These are phyloP conservation scores for Lepiota brunneoincarnata DNA, from an alignment of 768 basidiomycete genomes.

Conservation along the genomic window DNA sequence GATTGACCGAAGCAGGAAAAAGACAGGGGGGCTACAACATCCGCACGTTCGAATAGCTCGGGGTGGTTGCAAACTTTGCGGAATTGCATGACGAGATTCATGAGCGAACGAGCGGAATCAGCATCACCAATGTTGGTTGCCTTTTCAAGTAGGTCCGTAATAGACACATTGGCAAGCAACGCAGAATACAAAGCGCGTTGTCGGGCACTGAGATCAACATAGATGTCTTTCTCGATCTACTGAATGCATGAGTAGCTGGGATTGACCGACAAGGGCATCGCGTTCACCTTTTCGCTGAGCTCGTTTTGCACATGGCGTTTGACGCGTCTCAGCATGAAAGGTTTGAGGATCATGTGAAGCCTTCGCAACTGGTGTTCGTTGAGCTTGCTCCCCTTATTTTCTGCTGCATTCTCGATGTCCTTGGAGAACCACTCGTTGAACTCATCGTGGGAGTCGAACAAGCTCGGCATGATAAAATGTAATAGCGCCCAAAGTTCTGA, in stretches of 20 bases:
- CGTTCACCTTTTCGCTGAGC: constrained; percentile 89
- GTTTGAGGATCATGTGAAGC: constrained; percentile 97
- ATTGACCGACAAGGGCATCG: background rate
- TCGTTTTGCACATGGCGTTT: constrained; percentile 99
- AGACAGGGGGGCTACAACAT: constrained; percentile 90
- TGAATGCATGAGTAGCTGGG: background rate
- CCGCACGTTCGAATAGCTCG: constrained; percentile 95
- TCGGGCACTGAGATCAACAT: constrained; percentile 90
- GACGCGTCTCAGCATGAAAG: constrained; percentile 96
- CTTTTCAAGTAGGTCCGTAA: constrained; percentile 90
- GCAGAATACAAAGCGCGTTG: constrained; percentile 90
- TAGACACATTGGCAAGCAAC: constrained; percentile 88
- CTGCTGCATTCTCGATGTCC: constrained; percentile 93
- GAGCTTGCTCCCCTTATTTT: constrained; percentile 86
- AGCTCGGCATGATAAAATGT: constrained; percentile 99
- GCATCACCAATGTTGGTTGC: constrained; percentile 89
- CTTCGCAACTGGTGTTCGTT: constrained; percentile 95
- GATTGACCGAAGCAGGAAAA: constrained; percentile 82
- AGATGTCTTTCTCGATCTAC: constrained; percentile 96
- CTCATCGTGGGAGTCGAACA: constrained; percentile 99
- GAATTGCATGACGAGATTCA: constrained; percentile 99
- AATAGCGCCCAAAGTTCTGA: constrained; percentile 96
- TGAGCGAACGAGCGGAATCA: constrained; percentile 88
- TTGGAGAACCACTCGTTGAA: constrained; percentile 99
- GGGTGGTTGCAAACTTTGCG: constrained; percentile 99